Percentiles rank a stretch among this genome's conserved stretches.
These are phyloP conservation scores for Quercus parvula DNA, from an alignment of 306 rosid genomes.

Conservation along the genomic window DNA sequence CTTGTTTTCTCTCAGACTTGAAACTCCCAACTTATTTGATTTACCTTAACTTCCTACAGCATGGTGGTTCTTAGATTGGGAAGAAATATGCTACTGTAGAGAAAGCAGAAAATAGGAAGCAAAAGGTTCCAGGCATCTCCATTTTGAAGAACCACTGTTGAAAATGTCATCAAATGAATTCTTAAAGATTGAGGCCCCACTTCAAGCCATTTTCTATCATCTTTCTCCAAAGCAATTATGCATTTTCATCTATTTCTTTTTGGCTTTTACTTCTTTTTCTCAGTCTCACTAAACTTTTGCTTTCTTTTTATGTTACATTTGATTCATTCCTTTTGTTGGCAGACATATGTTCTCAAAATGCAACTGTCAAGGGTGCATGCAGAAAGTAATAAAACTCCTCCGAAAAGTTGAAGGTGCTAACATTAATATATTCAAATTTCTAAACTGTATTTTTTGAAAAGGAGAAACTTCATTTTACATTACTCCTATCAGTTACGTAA, in stretches of 20 bases:
- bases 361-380: constrained; percentile 55
- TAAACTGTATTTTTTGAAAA: neutral
- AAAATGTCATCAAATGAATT: constrained; percentile 33
- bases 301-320: neutral
- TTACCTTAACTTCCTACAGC: neutral
- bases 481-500: neutral
- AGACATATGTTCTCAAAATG: constrained; percentile 49
- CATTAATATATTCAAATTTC: neutral
- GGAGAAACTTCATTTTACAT: no score
- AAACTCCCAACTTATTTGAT: neutral
- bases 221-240: neutral
- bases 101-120: neutral
- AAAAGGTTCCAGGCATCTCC: neutral
- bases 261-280: neutral
- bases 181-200: constrained; percentile 35
- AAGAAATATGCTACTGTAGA: neutral
- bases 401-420: constrained; percentile 43
- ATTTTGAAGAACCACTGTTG: neutral
- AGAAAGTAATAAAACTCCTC: constrained; percentile 42
- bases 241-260: neutral
- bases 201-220: neutral
- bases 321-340: neutral
- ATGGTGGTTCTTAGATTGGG: neutral
- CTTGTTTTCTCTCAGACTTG: no score
- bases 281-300: neutral